Evolutionary conservation across 2,329 filamentous ascomycete genomes (phyloP).

Genomic region (Fusarium xyrophilum): DNA sequence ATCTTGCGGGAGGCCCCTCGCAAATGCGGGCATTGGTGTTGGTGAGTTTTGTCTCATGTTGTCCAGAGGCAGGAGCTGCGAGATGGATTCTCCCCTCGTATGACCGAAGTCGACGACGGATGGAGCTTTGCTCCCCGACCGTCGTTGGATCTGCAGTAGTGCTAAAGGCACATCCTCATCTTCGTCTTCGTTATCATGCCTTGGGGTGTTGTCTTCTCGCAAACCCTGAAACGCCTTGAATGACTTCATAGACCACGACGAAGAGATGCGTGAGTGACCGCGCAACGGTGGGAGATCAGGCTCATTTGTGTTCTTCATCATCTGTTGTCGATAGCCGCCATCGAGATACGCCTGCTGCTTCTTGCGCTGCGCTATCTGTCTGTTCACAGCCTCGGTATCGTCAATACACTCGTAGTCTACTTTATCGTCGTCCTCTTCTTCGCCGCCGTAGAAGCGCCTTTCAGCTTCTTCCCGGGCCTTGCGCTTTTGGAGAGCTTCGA

Average conservation of each 20-base stretch:
- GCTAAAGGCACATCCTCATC: slow-evolving; percentile 19
- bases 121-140: neutral
- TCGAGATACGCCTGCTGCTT: slow-evolving; percentile 18
- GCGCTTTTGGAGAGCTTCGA: slow-evolving; percentile 4
- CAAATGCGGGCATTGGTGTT: slow-evolving; percentile 3
- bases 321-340: slow-evolving; percentile 13
- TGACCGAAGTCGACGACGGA: neutral
- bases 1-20: neutral
- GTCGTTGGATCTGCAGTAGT: neutral
- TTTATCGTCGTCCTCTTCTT: slow-evolving; percentile 18
- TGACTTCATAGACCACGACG: slow-evolving; percentile 7
- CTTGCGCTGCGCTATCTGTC: slow-evolving; percentile 3
- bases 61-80: neutral
- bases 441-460: neutral
- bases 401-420: slow-evolving; percentile 11
- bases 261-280: slow-evolving; percentile 2
- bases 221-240: neutral
- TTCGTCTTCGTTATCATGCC: neutral
- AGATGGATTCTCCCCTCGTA: neutral
- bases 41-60: neutral
- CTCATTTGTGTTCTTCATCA: slow-evolving; percentile 26
- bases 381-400: neutral
- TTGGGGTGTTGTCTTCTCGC: neutral
- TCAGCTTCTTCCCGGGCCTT: slow-evolving; percentile 1
- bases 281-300: neutral